A percentile compares a stretch with the other conserved stretches of the same genome.
phyloP scores from a whole-genome alignment of 2,329 filamentous ascomycete genomes.

The Leptodontidium sp. region DNA sequence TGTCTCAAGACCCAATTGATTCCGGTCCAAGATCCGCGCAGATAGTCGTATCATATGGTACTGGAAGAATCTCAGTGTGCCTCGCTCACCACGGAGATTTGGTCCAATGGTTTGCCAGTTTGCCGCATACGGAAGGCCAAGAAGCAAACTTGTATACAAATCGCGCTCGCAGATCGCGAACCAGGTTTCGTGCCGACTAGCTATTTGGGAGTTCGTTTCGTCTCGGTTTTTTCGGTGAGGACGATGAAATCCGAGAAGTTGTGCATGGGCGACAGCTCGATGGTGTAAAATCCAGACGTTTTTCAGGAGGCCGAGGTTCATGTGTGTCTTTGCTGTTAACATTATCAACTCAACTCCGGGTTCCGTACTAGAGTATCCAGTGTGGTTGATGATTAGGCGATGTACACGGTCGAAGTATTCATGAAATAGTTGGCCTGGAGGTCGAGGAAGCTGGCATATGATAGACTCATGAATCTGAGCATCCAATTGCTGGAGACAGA shows the following conservation, averaged over 20 bases:
- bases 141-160: constrained; percentile 58
- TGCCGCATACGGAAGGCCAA: constrained; percentile 58
- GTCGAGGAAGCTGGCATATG: constrained; percentile 25
- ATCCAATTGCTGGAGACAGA: constrained; percentile 31
- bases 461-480: constrained; percentile 23
- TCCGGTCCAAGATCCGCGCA: constrained; percentile 51
- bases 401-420: constrained; percentile 29
- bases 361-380: constrained; percentile 49
- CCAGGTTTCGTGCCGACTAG: constrained; percentile 42
- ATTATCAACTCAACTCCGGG: constrained; percentile 62
- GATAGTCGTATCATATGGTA: constrained; percentile 31
- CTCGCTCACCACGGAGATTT: not conserved
- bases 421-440: constrained; percentile 32
- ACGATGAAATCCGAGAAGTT: constrained; percentile 59
- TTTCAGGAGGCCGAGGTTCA: constrained; percentile 62
- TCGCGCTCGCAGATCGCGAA: constrained; percentile 54
- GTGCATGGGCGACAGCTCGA: constrained; percentile 58
- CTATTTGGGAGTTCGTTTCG: constrained; percentile 22
- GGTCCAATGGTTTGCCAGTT: constrained; percentile 22
- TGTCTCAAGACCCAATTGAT: constrained; percentile 48
- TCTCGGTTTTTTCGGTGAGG: constrained; percentile 41
- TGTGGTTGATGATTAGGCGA: constrained; percentile 28
- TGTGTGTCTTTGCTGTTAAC: constrained; percentile 55
- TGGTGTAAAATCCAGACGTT: constrained; percentile 61
- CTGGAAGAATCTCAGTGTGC: constrained; percentile 22